Base-by-base conservation (phyloP, 2,329 filamentous ascomycete species). In the Domatiomyces globalis region DNA sequence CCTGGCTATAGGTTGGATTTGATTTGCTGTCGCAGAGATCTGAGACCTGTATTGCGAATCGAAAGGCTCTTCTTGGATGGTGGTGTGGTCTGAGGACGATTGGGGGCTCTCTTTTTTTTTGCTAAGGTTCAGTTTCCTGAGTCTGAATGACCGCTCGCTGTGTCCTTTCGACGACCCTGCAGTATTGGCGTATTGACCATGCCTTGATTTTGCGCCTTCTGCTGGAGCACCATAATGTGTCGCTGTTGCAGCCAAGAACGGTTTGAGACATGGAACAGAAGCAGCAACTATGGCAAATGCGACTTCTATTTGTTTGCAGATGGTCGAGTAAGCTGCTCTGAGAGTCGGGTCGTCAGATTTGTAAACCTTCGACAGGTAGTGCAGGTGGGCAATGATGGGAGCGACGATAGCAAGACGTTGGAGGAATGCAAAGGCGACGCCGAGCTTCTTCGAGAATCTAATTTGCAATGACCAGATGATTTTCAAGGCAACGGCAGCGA, bases 401-500 rank as follows among this genome's bases (percentile, higher is more conserved):
- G 22, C 18, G 25, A 58, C 67, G 60, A 56, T 70, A 67, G 63
- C 60, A 10, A 69, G 62, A 9, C 66, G 64, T 48, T 64, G 63
- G 43, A 64, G 52, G 51, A 68, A 68, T 5, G 65, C 62, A 50
- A 60, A 61, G 8, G 67, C 63, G 5, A 68, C 65, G 1, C 61
- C 56, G 4, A 62, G 25, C 52, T 67, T 68, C 45, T 62, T 62
- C 20, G 58, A 58, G 1, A 65, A n/a, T 2, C 61, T 59, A 60
- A 66, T 67, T 45, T 65, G 62, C 0, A 69, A 59, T 2, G 59
- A 62, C 25, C 59, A 54, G 2, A 69, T 57, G 4, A 69, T 60
- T 17, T 56, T 39, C 8, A 63, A 51, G 6, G 64, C 61, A 10
- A 68, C 53, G 0, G 54, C 36, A 47, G 66, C 65, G 43, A 68